Conservation (phyloP, 345 rosid genomes). For the Bretschneidera sinensis region DNA sequence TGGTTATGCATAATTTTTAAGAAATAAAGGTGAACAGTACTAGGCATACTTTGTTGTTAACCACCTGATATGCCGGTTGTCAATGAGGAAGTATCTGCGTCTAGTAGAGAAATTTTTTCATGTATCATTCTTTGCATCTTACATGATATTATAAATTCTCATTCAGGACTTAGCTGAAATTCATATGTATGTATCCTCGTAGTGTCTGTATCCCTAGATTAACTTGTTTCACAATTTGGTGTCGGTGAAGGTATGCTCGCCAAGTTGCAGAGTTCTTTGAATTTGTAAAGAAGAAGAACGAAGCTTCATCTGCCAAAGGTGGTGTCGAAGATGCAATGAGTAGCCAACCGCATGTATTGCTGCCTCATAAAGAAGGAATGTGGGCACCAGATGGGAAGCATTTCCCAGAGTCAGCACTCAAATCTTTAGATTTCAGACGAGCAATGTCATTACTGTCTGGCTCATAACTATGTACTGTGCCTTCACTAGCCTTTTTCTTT, state of each 20-base stretch:
- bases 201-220: not conserved
- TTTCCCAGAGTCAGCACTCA: constrained; percentile 55
- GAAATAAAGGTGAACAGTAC: not conserved
- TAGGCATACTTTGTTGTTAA: not conserved
- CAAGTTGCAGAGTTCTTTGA: constrained; percentile 95
- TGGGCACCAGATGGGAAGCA: constrained; percentile 58
- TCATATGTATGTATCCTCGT: not conserved
- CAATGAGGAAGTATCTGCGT: not conserved
- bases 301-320: constrained; percentile 28
- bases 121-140: not conserved
- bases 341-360: constrained; percentile 38
- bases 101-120: not conserved
- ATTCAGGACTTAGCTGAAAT: not conserved
- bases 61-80: not conserved
- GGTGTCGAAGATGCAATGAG: constrained; percentile 18
- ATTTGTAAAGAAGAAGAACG: constrained; percentile 79
- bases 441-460: constrained; percentile 61
- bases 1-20: not conserved
- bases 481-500: not conserved
- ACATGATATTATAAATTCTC: not conserved
- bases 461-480: constrained; percentile 24
- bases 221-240: not conserved
- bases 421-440: constrained; percentile 51
- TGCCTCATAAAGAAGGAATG: constrained; percentile 61
- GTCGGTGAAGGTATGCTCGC: constrained; percentile 66